Conservation (phyloP, 2,329 filamentous ascomycete species). For the Pseudogymnoascus pannorum region DNA sequence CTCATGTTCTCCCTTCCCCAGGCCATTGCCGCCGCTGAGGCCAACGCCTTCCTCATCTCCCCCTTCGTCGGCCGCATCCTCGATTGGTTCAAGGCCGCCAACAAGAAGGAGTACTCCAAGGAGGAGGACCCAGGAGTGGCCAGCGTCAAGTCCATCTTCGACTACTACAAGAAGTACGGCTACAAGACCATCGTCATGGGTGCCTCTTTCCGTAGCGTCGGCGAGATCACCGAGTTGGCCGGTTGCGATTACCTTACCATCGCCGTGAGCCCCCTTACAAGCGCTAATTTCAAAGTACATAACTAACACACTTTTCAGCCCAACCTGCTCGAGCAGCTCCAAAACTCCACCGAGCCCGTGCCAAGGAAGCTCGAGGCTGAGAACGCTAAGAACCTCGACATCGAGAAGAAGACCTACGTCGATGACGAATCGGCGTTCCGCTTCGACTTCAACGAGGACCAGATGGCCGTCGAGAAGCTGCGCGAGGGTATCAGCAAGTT, state of each 20-base stretch:
- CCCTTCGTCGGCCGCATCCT: conserved; percentile 99
- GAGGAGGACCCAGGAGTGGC: conserved; percentile 93
- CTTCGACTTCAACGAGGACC: conserved; percentile 99
- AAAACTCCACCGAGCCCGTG: conserved; percentile 72
- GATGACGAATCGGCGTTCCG: conserved; percentile 85
- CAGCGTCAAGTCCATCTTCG: conserved; percentile 89
- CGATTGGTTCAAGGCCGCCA: conserved; percentile 97
- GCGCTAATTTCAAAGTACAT: neutral
- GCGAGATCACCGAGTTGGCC: conserved; percentile 96
- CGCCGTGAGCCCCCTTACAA: conserved; percentile 51
- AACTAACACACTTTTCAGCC: conserved; percentile 45
- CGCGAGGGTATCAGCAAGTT: conserved; percentile 99
- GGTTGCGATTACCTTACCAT: conserved; percentile 99
- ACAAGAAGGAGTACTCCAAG: conserved; percentile 87
- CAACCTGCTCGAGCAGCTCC: conserved; percentile 86
- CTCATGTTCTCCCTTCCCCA: conserved; percentile 96
- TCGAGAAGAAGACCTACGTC: conserved; percentile 88
- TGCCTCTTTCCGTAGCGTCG: conserved; percentile 91
- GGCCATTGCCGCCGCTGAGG: conserved; percentile 93
- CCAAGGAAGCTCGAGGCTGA: conserved; percentile 86
- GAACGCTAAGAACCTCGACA: conserved; percentile 57
- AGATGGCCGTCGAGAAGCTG: conserved; percentile 99
- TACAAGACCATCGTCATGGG: conserved; percentile 99
- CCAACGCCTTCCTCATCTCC: conserved; percentile 93
- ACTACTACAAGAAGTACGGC: conserved; percentile 99